phyloP scores from a whole-genome alignment of 1,284 basidiomycete genomes.

The Cutaneotrichosporon dermatis region DNA sequence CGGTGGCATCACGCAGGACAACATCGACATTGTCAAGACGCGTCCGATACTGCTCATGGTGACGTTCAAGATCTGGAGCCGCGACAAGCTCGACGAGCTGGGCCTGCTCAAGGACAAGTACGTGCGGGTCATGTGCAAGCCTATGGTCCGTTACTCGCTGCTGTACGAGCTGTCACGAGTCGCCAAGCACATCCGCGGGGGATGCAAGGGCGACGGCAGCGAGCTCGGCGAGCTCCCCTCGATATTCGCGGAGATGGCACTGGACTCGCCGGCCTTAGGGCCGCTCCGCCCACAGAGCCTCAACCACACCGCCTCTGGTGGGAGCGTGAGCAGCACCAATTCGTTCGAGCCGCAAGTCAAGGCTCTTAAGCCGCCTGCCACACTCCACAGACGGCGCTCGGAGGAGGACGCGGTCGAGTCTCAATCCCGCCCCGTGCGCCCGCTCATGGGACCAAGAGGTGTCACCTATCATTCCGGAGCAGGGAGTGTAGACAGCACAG shows the following conservation, averaged over 20 bases:
- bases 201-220: not conserved
- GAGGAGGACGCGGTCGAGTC: not conserved
- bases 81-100: conserved; percentile 48
- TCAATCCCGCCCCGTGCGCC: not conserved
- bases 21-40: conserved; percentile 29
- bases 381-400: conserved; percentile 1
- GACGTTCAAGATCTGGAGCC: conserved; percentile 50
- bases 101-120: conserved; percentile 49
- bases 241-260: not conserved
- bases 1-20: conserved; percentile 53
- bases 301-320: no score
- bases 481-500: no score
- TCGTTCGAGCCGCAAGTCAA: conserved; percentile 1
- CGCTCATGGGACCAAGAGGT: not conserved
- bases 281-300: no score
- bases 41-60: conserved; percentile 8
- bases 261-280: not conserved
- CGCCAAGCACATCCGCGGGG: conserved; percentile 19
- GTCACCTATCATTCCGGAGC: not conserved
- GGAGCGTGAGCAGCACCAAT: no score
- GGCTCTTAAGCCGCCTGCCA: not conserved
- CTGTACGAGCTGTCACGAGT: conserved; percentile 56
- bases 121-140: conserved; percentile 71
- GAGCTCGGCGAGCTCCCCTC: conserved; percentile 2
- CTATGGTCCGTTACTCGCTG: conserved; percentile 75